These are phyloP conservation scores for Tuctoria greenei DNA, from an alignment of 176 grass and related monocot genomes.

Conservation along the genomic window DNA sequence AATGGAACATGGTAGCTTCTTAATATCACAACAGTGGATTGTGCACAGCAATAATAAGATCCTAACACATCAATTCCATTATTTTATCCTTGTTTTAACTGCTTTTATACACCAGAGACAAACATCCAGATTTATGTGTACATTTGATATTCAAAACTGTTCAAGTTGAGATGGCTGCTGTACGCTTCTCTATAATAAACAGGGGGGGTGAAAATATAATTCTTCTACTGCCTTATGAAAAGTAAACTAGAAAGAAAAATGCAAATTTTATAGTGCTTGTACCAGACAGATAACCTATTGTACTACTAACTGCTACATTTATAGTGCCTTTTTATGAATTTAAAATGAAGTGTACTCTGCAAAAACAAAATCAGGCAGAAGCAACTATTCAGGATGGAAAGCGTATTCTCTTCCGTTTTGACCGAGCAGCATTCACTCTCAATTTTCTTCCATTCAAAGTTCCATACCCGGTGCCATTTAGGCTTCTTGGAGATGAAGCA, in stretches of 20 bases:
- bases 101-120: neutral
- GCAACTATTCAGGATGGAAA: conserved; percentile 78
- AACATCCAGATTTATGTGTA: neutral
- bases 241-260: neutral
- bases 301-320: conserved; percentile 17
- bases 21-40: neutral
- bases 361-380: conserved; percentile 56
- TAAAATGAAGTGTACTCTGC: neutral
- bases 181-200: conserved; percentile 19
- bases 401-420: conserved; percentile 86
- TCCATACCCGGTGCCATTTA: conserved; percentile 95
- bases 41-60: neutral
- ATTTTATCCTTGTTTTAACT: neutral
- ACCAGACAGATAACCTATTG: neutral
- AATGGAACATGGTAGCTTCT: neutral
- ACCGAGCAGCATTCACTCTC: conserved; percentile 81
- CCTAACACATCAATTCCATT: neutral
- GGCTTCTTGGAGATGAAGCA: conserved; percentile 90
- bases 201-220: neutral
- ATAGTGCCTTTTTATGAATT: neutral
- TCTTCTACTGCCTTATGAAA: neutral
- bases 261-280: neutral
- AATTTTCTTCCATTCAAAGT: conserved; percentile 99
- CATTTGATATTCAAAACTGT: neutral
- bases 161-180: neutral